phyloP scores from a whole-genome alignment of 2,329 filamentous ascomycete species.

The Trichothecium sympodiale region DNA sequence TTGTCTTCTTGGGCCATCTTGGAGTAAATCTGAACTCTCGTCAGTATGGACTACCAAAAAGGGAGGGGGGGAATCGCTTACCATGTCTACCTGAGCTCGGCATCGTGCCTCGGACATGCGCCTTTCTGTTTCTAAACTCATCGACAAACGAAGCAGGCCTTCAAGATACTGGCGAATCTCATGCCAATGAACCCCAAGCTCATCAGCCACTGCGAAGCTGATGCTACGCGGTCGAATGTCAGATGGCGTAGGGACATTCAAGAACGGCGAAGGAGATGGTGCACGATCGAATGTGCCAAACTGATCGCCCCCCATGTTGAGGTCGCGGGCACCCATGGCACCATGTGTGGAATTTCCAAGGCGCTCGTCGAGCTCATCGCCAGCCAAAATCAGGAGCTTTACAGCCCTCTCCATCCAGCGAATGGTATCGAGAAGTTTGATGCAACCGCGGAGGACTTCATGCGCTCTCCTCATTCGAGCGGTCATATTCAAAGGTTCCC shows the following conservation, averaged over 20 bases:
- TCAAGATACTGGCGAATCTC: conserved; percentile 36
- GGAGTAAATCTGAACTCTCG: conserved; percentile 26
- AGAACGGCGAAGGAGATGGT: conserved; percentile 12
- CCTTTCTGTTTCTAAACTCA: conserved; percentile 32
- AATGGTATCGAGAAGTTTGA: conserved; percentile 33
- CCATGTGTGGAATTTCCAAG: conserved; percentile 10
- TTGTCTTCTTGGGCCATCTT: conserved; percentile 38
- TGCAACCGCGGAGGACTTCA: conserved; percentile 31
- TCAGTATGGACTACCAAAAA: conserved; percentile 2
- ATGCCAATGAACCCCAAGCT: conserved; percentile 29
- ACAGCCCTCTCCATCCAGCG: conserved; percentile 35
- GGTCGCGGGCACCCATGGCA: conserved; percentile 5
- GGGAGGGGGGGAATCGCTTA: conserved; percentile 11
- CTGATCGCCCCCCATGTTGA: conserved; percentile 13
- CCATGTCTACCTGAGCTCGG: conserved; percentile 34
- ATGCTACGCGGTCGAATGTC: not conserved
- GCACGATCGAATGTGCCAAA: conserved; percentile 11
- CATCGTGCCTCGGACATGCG: conserved; percentile 34
- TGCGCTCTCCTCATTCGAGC: conserved; percentile 36
- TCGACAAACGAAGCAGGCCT: conserved; percentile 29
- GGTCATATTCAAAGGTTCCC: conserved; percentile 31
- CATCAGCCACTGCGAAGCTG: conserved; percentile 9
- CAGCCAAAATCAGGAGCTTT: conserved; percentile 29
- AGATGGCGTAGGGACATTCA: conserved; percentile 1
- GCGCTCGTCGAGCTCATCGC: conserved; percentile 27